A percentile compares a stretch with the other conserved stretches of the same genome.
Evolutionary conservation across 352 stramenopile species (phyloP).

Genomic region (Phytopythium oedochilum): DNA sequence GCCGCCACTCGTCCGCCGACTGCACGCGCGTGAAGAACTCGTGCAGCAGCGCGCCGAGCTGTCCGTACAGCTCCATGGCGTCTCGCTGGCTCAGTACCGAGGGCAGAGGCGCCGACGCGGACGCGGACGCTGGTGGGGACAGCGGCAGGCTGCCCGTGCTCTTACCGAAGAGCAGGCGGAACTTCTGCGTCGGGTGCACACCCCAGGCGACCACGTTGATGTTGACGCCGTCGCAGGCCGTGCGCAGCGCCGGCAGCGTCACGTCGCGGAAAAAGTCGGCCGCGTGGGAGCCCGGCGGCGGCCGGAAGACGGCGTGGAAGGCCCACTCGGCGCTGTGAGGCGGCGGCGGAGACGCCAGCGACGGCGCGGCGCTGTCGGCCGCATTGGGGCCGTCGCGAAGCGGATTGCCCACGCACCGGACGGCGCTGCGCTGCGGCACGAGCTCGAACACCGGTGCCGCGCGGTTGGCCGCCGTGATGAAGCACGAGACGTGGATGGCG

Average conservation of each 20-base stretch:
- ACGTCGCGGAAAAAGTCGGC: constrained; percentile 57
- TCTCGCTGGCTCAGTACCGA: constrained; percentile 18
- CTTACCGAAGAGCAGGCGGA: constrained; percentile 61
- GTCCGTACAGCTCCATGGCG: constrained; percentile 48
- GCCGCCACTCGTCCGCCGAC: constrained; percentile 18
- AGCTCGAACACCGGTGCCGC: constrained; percentile 60
- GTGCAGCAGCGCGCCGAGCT: constrained; percentile 45
- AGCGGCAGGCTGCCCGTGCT: constrained; percentile 17
- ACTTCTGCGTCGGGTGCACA: constrained; percentile 70
- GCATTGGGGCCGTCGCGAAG: background rate
- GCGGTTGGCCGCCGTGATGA: constrained; percentile 64
- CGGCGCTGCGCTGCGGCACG: constrained; percentile 29
- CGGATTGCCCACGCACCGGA: constrained; percentile 38
- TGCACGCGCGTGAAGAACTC: constrained; percentile 32
- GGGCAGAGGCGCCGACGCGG: background rate
- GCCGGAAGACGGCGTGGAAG: constrained; percentile 56
- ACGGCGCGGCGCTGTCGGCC: background rate
- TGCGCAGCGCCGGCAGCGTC: constrained; percentile 37
- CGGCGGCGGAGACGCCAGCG: no score
- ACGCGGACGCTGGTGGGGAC: background rate
- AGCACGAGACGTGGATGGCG: constrained; percentile 62
- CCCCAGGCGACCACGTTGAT: constrained; percentile 60
- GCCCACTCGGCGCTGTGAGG: constrained; percentile 36
- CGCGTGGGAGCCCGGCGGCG: constrained; percentile 22
- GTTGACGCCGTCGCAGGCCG: constrained; percentile 46